Percentiles rank a stretch among this genome's conserved stretches.
Conservation (phyloP, 108 stramenopile species). For the Cyclotella distinguenda region DNA sequence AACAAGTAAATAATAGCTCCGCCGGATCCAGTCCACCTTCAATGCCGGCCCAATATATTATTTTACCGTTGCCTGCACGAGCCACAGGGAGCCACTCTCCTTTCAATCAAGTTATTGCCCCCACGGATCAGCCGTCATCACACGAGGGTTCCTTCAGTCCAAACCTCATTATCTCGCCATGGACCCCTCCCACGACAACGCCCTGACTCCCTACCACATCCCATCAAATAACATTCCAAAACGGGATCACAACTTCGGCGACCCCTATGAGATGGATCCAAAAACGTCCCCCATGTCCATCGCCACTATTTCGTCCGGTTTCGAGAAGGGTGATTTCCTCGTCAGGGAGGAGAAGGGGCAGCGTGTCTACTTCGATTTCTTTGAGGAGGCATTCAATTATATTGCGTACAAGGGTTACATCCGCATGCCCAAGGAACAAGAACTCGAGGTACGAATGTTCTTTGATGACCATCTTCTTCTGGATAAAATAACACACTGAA, state of each 20-base stretch:
- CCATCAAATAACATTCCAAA: slow-evolving; percentile 24
- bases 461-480: background rate
- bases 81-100: no score
- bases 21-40: no score
- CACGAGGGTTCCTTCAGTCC: no score
- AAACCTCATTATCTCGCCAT: no score
- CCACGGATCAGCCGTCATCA: no score
- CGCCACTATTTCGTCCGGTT: slow-evolving; percentile 77
- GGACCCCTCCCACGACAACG: slow-evolving; percentile 11
- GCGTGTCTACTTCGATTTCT: slow-evolving; percentile 55
- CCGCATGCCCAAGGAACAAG: slow-evolving; percentile 79
- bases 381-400: slow-evolving; percentile 85
- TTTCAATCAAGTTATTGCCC: no score
- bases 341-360: slow-evolving; percentile 85
- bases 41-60: no score
- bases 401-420: slow-evolving; percentile 90
- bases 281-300: slow-evolving; percentile 47
- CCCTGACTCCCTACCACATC: slow-evolving; percentile 17
- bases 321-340: slow-evolving; percentile 85
- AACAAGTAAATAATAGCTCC: no score
- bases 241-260: background rate
- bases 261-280: slow-evolving; percentile 15
- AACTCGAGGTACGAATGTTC: slow-evolving; percentile 45
- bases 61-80: no score
- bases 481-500: background rate